Evolutionary conservation across 169 alveolate species (phyloP).

Genomic region (Cryptosporidium sp.): DNA sequence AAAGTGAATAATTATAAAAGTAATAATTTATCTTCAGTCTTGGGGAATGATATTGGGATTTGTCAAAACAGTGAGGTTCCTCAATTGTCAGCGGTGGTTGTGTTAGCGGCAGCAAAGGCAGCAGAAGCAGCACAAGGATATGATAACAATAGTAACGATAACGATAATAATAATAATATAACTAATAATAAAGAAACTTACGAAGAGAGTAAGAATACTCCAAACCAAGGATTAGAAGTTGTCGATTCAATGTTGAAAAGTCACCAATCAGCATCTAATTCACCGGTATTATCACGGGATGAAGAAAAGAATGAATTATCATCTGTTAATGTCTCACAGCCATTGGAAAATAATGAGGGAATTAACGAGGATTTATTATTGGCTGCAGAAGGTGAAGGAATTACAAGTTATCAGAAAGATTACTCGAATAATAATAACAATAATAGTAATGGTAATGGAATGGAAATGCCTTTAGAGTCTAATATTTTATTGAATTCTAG

Average conservation of each 20-base stretch:
- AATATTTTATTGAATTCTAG: background rate
- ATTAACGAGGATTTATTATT: background rate
- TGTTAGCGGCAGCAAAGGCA: constrained; percentile 71
- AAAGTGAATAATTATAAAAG: constrained; percentile 8
- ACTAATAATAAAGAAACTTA: background rate
- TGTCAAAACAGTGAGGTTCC: constrained; percentile 27
- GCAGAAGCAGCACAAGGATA: constrained; percentile 66
- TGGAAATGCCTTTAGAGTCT: constrained; percentile 3
- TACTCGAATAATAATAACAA: background rate
- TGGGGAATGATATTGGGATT: constrained; percentile 44
- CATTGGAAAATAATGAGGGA: constrained; percentile 6
- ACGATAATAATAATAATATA: too few relatives aligned
- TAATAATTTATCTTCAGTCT: constrained; percentile 40
- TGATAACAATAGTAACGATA: background rate
- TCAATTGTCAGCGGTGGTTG: constrained; percentile 71
- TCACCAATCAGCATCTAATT: background rate
- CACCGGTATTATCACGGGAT: background rate
- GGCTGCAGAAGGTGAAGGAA: background rate
- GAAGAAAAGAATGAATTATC: background rate
- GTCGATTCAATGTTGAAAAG: constrained; percentile 1
- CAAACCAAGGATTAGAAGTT: background rate
- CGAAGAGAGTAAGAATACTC: background rate
- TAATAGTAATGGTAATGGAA: background rate
- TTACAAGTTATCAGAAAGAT: constrained; percentile 41
- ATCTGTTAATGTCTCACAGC: background rate